Base-by-base conservation (phyloP, 441 rosid genomes). In the Adansonia gregorii region DNA sequence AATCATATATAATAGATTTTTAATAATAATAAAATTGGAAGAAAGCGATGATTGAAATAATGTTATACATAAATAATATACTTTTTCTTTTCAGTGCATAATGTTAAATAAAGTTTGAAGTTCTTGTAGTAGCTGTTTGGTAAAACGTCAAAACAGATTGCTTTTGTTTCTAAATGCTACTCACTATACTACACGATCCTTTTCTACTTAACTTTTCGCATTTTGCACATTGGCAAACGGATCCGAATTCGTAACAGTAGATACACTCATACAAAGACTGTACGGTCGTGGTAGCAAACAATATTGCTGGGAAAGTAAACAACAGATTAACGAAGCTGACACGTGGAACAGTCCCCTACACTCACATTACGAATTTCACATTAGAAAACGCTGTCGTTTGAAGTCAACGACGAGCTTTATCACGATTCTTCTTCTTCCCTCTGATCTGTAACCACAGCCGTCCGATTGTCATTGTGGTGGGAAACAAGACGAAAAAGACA, bases 401-500 rank as follows among this genome's bases (percentile, higher is more conserved):
- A 0, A 39, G 11, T 10, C 31, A 15, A 15, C 35, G 61, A 17
- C 10, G 20, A 8, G 31, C 67, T 41, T 24, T 61, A 60, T 55
- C 60, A 3, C 56, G 12, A 19, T 31, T 24, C 39, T 60, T 52
- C 31, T 8, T 3, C 11, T 35, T 46, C 73, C 73, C 48, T 46
- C 67, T 20, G 48, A 81, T 80, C 72, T 67, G 31, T 58, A 66
- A 48, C 71, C 58, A 12, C 58, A 82, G 78, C 92, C 87, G 84
- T 78, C 19, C 54, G 69, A 81, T 67, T 43, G 1, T 60, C 5
- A 24, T 0, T 8, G 9, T 19, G 20, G 3, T 49, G 12, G 60
- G 77, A 74, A 15, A 31, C 27, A 54, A 31, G 48, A 54, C 74
- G 10, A 71, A 54, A 52, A 52, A 31, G 63, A 31, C 63, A 71